These are phyloP conservation scores for Penstemon newberryi DNA, from an alignment of 257 asterid species.

Conservation along the genomic window DNA sequence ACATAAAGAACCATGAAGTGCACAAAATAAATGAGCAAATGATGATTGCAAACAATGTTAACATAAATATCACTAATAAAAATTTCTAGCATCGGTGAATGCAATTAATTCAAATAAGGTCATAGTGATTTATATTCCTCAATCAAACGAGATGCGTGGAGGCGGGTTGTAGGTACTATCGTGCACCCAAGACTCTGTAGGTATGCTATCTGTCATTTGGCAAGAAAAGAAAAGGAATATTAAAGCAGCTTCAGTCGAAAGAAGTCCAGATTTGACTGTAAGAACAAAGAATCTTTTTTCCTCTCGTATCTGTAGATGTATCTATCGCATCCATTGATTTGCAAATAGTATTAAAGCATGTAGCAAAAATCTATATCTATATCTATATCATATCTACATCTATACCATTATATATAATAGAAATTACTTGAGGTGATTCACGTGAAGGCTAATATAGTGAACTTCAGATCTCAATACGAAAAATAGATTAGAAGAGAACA, in stretches of 20 bases:
- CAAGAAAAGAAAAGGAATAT: not conserved
- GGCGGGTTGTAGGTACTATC: constrained; percentile 75
- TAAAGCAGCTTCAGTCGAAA: not conserved
- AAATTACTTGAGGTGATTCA: too few species aligned
- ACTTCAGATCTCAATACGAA: not conserved
- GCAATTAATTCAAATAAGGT: not conserved
- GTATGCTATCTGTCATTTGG: constrained; percentile 58
- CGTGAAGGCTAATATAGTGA: too few species aligned
- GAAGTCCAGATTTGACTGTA: not conserved
- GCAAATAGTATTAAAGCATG: not conserved
- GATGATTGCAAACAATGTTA: not conserved
- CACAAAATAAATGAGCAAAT: not conserved
- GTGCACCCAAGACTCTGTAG: constrained; percentile 91
- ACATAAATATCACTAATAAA: not conserved
- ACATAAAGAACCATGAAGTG: not conserved
- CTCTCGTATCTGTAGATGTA: too few species aligned
- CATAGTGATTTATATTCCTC: constrained; percentile 86
- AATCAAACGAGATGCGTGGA: constrained; percentile 88
- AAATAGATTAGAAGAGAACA: not conserved
- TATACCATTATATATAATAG: not conserved
- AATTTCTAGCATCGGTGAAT: not conserved
- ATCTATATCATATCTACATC: too few species aligned
- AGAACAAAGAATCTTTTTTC: not conserved
- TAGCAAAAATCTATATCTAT: not conserved
- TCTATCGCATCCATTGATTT: too few species aligned